Evolutionary conservation across 208 protist species (phyloP).

Genomic region (Trypanosoma theileri): DNA sequence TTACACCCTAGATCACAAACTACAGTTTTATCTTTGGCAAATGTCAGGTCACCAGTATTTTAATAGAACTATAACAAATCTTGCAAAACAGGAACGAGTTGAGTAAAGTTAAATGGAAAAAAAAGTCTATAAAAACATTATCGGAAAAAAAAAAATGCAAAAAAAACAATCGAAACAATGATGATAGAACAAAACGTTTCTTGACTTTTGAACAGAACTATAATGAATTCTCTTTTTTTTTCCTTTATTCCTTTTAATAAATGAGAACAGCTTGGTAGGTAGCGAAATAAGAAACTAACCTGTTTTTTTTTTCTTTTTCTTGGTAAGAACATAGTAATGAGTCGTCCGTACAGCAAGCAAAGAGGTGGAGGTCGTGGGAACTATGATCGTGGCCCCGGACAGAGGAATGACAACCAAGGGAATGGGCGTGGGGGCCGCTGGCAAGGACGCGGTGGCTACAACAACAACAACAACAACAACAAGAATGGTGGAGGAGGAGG

Average conservation of each 20-base stretch:
- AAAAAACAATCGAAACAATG: no score
- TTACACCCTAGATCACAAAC: slow-evolving; percentile 36
- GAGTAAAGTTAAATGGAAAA: not conserved
- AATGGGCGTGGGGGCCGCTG: slow-evolving; percentile 24
- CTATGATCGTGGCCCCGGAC: slow-evolving; percentile 17
- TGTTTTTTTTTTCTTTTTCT: not conserved
- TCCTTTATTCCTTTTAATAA: slow-evolving; percentile 10
- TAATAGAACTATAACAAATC: slow-evolving; percentile 33
- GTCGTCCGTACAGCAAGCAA: slow-evolving; percentile 62
- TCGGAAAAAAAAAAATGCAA: no score
- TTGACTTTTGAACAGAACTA: not conserved
- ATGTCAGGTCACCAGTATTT: slow-evolving; percentile 45
- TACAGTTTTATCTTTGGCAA: slow-evolving; percentile 63
- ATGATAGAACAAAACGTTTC: no score
- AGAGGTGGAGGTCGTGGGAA: slow-evolving; percentile 22
- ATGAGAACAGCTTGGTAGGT: no score
- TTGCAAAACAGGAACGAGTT: slow-evolving; percentile 28
- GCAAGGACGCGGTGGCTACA: slow-evolving; percentile 24
- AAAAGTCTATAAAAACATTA: no score
- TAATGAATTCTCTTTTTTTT: not conserved
- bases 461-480: slow-evolving; percentile 29
- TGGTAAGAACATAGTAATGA: slow-evolving; percentile 30
- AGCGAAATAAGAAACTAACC: not conserved
- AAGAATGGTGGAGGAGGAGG: slow-evolving; percentile 35
- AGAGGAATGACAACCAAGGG: not conserved